Percentiles rank a stretch among this genome's conserved stretches.
phyloP scores from a whole-genome alignment of 768 basidiomycete genomes.

The Phanerochaete carnosa region DNA sequence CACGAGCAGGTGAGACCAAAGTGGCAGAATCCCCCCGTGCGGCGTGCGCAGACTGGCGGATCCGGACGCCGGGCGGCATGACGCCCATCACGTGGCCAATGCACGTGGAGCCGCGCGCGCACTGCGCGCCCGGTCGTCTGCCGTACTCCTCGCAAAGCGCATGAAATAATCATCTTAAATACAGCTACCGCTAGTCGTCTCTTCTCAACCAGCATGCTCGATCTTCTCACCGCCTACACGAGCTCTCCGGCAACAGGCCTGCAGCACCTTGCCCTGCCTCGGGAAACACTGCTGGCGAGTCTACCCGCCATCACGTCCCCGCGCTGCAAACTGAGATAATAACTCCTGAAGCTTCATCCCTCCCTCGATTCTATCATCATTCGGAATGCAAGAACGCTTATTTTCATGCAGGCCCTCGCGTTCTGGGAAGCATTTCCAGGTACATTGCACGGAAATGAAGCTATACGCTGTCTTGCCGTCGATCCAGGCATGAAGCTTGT shows the following conservation, averaged over 20 bases:
- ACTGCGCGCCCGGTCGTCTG: too few species aligned
- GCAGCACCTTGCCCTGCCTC: constrained; percentile 54
- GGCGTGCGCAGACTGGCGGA: constrained; percentile 2
- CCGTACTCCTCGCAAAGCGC: too few species aligned
- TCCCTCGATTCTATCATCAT: constrained; percentile 69
- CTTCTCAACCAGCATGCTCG: constrained; percentile 42
- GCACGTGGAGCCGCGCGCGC: not conserved
- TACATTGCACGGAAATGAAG: constrained; percentile 37
- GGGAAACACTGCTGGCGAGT: constrained; percentile 59
- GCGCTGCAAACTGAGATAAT: constrained; percentile 3
- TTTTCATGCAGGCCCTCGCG: constrained; percentile 65
- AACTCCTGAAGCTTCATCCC: constrained; percentile 55
- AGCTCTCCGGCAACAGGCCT: constrained; percentile 53
- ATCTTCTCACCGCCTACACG: constrained; percentile 42
- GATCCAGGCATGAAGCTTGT: constrained; percentile 83
- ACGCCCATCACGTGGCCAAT: not conserved
- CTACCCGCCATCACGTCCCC: not conserved
- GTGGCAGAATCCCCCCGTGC: not conserved
- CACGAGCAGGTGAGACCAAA: not conserved
- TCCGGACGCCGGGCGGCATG: not conserved
- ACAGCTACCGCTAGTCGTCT: not conserved
- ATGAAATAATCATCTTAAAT: not conserved
- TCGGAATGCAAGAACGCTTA: constrained; percentile 65
- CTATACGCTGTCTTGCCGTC: constrained; percentile 61
- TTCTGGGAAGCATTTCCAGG: constrained; percentile 82